These are phyloP conservation scores for Ceratonia siliqua DNA, from an alignment of 306 rosid species.

Conservation along the genomic window DNA sequence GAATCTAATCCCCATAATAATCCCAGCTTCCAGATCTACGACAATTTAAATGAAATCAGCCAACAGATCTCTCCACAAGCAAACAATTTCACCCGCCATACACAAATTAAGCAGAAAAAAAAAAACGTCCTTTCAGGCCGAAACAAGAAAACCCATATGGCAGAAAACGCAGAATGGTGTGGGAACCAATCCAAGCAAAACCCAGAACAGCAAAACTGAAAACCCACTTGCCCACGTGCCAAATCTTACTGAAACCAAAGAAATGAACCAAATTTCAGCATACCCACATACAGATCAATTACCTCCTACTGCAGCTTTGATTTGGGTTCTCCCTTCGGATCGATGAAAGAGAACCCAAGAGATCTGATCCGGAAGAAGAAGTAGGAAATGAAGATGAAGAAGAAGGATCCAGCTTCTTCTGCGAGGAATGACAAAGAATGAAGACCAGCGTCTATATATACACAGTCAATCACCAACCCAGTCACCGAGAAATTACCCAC, in stretches of 20 bases:
- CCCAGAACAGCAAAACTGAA: slow-evolving; percentile 7
- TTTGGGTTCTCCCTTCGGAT: slow-evolving; percentile 17
- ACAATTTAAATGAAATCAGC: slow-evolving; percentile 18
- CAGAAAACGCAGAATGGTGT: slow-evolving; percentile 6
- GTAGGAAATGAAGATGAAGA: slow-evolving; percentile 19
- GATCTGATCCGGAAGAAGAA: slow-evolving; percentile 44
- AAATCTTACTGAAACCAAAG: not conserved
- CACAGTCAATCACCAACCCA: not conserved
- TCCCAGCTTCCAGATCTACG: slow-evolving; percentile 44
- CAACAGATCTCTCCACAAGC: slow-evolving; percentile 42
- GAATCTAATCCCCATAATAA: slow-evolving; percentile 11
- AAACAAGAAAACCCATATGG: slow-evolving; percentile 15
- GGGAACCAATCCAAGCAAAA: not conserved
- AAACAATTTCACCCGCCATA: slow-evolving; percentile 15
- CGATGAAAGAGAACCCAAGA: not conserved
- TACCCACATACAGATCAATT: not conserved
- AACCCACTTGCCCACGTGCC: not conserved
- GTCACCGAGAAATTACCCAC: slow-evolving; percentile 22
- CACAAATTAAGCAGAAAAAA: not conserved
- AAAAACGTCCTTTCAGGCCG: not conserved
- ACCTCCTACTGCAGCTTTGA: slow-evolving; percentile 35
- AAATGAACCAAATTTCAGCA: not conserved
- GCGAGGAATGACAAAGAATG: slow-evolving; percentile 31
- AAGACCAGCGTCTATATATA: slow-evolving; percentile 35
- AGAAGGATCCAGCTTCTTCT: slow-evolving; percentile 6